phyloP scores from a whole-genome alignment of 2,329 filamentous ascomycete genomes.

The Cylindrodendrum hubeiense region DNA sequence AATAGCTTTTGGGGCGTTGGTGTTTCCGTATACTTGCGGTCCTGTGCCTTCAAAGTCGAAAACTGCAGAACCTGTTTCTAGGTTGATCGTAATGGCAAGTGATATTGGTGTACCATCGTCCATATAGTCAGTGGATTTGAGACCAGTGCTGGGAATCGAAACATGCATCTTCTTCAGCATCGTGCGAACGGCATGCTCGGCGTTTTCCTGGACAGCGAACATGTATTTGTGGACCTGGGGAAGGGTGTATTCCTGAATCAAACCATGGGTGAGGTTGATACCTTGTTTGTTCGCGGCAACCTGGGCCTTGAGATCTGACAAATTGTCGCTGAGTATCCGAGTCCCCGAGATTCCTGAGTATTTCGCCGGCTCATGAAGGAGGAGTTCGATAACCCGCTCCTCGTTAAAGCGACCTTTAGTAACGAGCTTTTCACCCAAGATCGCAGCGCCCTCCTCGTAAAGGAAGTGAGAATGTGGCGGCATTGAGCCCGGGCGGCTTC shows the following conservation, averaged over 20 bases:
- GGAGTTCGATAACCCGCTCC: conserved; percentile 76
- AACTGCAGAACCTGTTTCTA: conserved; percentile 74
- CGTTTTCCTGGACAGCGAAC: conserved; percentile 55
- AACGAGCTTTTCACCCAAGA: conserved; percentile 78
- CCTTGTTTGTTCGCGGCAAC: conserved; percentile 89
- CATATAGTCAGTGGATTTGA: conserved; percentile 71
- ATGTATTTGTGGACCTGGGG: conserved; percentile 75
- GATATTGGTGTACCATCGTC: conserved; percentile 86
- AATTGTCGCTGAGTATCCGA: conserved; percentile 82
- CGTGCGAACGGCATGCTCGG: conserved; percentile 42
- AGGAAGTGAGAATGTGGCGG: conserved; percentile 79
- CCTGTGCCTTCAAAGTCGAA: conserved; percentile 63
- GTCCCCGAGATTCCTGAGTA: conserved; percentile 83
- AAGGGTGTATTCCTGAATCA: conserved; percentile 81
- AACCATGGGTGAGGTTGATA: conserved; percentile 76
- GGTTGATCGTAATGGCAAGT: conserved; percentile 80
- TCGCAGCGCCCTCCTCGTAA: conserved; percentile 73
- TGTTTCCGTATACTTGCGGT: conserved; percentile 47
- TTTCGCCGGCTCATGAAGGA: conserved; percentile 79
- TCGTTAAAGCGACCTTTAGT: conserved; percentile 84
- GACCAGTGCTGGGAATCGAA: conserved; percentile 26
- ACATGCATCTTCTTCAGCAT: conserved; percentile 25
- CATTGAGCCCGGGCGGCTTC: conserved; percentile 86
- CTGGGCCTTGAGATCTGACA: conserved; percentile 89
- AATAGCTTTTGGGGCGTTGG: conserved; percentile 49